phyloP scores from a whole-genome alignment of 176 grass and related monocot species.

The Juncus effusus region DNA sequence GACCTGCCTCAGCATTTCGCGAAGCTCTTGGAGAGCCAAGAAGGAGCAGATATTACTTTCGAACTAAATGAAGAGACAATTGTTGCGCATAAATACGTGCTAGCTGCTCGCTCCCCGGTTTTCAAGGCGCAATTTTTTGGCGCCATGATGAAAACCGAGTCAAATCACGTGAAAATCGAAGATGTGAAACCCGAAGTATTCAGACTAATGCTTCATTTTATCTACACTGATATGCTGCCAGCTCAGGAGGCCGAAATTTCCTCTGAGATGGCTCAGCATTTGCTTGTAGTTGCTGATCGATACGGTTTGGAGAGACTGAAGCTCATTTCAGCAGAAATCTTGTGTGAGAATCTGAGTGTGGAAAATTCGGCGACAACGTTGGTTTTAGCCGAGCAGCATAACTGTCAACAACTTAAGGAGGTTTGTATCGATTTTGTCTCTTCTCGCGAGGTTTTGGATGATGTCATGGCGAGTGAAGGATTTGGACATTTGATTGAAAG shows the following conservation, averaged over 20 bases:
- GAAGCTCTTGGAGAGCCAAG: not conserved
- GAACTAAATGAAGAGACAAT: slow-evolving; percentile 4
- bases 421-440: too few species aligned
- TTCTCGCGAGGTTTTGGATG: too few species aligned
- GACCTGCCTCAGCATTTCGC: not conserved
- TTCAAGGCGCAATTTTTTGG: slow-evolving; percentile 45
- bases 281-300: not conserved
- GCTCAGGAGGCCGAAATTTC: not conserved
- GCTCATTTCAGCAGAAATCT: not conserved
- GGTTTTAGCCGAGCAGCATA: slow-evolving; percentile 9
- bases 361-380: not conserved
- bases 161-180: not conserved
- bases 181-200: slow-evolving; percentile 31
- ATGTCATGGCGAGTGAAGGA: too few species aligned
- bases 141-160: slow-evolving; percentile 18
- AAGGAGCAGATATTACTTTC: slow-evolving; percentile 28
- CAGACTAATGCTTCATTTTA: slow-evolving; percentile 43
- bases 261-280: not conserved
- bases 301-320: not conserved
- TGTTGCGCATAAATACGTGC: slow-evolving; percentile 4
- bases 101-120: slow-evolving; percentile 36
- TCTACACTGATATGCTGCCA: slow-evolving; percentile 42
- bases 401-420: not conserved
- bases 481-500: slow-evolving; percentile 11
- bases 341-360: not conserved